Percentiles rank a stretch among this genome's conserved stretches.
phyloP scores from a whole-genome alignment of 768 basidiomycete species.

The Trametes punicea region DNA sequence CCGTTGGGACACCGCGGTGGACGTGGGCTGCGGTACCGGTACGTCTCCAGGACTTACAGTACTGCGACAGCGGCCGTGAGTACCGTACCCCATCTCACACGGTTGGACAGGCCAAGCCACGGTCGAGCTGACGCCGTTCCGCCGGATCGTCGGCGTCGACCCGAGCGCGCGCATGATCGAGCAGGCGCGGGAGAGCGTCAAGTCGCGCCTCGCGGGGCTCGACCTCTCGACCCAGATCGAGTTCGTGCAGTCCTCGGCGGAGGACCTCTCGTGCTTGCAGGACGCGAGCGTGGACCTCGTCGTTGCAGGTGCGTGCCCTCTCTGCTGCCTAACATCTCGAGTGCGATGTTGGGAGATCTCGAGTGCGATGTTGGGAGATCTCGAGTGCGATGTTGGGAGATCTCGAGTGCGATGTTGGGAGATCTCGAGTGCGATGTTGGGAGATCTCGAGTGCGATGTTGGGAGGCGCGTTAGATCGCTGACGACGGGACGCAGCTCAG shows the following conservation, averaged over 20 bases:
- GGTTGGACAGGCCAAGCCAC: constrained; percentile 63
- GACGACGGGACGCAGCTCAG: constrained; percentile 49
- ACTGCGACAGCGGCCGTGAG: background rate
- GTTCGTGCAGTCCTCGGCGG: constrained; percentile 44
- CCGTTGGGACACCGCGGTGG: constrained; percentile 58
- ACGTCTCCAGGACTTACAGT: constrained; percentile 13
- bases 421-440: background rate
- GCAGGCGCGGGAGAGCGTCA: constrained; percentile 31
- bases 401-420: background rate
- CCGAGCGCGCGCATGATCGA: constrained; percentile 71
- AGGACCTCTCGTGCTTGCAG: constrained; percentile 49
- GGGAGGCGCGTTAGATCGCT: background rate
- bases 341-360: background rate
- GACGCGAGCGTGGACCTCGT: constrained; percentile 62
- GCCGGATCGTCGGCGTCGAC: constrained; percentile 67
- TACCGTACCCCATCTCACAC: background rate
- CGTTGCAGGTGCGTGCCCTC: constrained; percentile 49
- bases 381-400: background rate
- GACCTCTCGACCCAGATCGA: constrained; percentile 27
- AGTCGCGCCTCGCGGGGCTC: constrained; percentile 8
- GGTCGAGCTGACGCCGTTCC: constrained; percentile 51
- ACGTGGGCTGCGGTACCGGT: constrained; percentile 88
- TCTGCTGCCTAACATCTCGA: background rate
- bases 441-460: background rate
- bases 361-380: background rate